A percentile compares a stretch with the other conserved stretches of the same genome.
phyloP scores from a whole-genome alignment of 441 rosid species.

The Geranium incanum region DNA sequence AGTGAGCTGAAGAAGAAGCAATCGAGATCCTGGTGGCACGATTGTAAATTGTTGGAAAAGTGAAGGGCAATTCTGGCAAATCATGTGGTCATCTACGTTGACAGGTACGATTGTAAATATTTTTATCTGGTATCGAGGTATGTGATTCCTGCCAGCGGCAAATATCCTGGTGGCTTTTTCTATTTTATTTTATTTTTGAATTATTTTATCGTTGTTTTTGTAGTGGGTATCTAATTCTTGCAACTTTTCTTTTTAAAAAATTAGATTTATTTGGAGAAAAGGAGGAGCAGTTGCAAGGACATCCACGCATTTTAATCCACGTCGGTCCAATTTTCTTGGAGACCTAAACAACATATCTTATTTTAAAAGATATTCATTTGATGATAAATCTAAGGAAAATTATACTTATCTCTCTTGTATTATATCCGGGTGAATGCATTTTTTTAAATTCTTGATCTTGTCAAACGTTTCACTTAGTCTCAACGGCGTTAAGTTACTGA shows the following conservation, averaged over 20 bases:
- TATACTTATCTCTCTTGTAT: too few relatives aligned
- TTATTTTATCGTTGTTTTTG: background rate
- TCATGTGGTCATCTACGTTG: background rate
- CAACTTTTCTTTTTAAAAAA: background rate
- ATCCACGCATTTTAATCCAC: too few relatives aligned
- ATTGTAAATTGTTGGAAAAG: background rate
- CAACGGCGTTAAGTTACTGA: too few relatives aligned
- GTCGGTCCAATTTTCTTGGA: too few relatives aligned
- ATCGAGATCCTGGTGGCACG: background rate
- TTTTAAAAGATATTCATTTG: too few relatives aligned
- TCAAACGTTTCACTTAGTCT: too few relatives aligned
- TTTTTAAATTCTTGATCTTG: too few relatives aligned
- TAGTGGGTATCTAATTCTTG: conserved; percentile 3
- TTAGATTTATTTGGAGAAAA: too few relatives aligned
- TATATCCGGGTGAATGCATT: too few relatives aligned
- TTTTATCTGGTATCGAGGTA: background rate
- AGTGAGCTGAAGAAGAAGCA: background rate
- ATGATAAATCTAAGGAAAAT: too few relatives aligned
- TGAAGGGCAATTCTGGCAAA: background rate
- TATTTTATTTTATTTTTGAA: background rate
- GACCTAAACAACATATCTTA: too few relatives aligned
- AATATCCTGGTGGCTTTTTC: background rate
- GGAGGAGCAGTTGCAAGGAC: too few relatives aligned
- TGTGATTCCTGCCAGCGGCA: background rate
- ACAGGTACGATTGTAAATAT: background rate